phyloP scores from a whole-genome alignment of 805 yeast genomes.

The Saccharomycopsis fermentans region DNA sequence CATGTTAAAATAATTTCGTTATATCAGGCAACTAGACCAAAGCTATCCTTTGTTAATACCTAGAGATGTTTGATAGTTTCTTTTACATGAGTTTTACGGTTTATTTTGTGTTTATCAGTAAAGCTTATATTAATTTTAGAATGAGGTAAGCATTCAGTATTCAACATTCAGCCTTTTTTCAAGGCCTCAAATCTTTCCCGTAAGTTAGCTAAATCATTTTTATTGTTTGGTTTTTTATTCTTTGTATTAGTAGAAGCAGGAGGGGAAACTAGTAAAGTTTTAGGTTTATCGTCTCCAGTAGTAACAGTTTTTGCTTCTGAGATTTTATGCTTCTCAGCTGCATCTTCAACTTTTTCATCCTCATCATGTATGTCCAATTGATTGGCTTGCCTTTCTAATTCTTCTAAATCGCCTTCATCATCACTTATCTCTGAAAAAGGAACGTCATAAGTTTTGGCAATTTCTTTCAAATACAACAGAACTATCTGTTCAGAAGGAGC shows the following conservation, averaged over 20 bases:
- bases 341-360: too few species aligned
- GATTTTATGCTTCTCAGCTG: neutral
- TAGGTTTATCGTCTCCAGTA: neutral
- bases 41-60: too few species aligned
- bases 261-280: neutral
- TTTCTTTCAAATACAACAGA: conserved; percentile 61
- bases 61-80: too few species aligned
- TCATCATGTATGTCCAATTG: neutral
- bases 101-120: too few species aligned
- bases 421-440: conserved; percentile 50
- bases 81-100: too few species aligned
- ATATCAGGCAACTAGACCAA: too few species aligned
- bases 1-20: too few species aligned
- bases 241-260: neutral
- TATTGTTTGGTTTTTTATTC: neutral
- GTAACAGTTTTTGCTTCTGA: neutral
- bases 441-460: conserved; percentile 69
- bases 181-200: neutral
- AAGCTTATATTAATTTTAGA: too few species aligned
- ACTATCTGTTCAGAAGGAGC: conserved; percentile 63
- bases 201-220: neutral
- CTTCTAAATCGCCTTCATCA: conserved; percentile 24
- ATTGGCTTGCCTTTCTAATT: conserved; percentile 20
- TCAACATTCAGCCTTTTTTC: neutral
- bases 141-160: neutral